Percentiles rank a stretch among this genome's conserved stretches.
Evolutionary conservation across 2,329 filamentous ascomycete genomes (phyloP).

Genomic region (Colletotrichum acutatum): DNA sequence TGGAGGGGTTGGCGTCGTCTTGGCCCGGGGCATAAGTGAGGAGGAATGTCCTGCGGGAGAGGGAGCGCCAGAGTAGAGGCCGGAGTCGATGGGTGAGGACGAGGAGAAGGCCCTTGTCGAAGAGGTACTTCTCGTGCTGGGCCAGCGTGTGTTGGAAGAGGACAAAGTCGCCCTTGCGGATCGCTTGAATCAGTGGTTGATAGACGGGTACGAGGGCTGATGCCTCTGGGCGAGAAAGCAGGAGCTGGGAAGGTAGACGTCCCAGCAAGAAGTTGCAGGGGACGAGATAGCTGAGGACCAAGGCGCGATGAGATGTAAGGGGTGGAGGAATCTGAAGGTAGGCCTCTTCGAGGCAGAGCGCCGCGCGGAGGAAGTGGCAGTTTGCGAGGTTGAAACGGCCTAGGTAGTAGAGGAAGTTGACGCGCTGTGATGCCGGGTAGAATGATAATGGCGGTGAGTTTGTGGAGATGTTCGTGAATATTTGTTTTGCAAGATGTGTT

Average conservation of each 20-base stretch:
- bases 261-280: slow-evolving; percentile 86
- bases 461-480: slow-evolving; percentile 88
- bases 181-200: slow-evolving; percentile 76
- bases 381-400: slow-evolving; percentile 90
- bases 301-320: slow-evolving; percentile 78
- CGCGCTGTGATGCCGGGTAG: slow-evolving; percentile 87
- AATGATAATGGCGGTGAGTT: slow-evolving; percentile 83
- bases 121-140: slow-evolving; percentile 76
- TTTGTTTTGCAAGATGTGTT: slow-evolving; percentile 84
- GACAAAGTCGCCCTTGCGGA: slow-evolving; percentile 79
- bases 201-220: slow-evolving; percentile 73
- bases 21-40: slow-evolving; percentile 79
- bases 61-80: slow-evolving; percentile 84
- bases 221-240: slow-evolving; percentile 79
- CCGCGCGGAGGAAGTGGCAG: slow-evolving; percentile 82
- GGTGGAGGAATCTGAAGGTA: slow-evolving; percentile 74
- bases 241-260: slow-evolving; percentile 76
- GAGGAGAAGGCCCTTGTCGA: slow-evolving; percentile 79
- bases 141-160: slow-evolving; percentile 78
- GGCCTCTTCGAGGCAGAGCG: slow-evolving; percentile 79
- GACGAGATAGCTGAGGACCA: slow-evolving; percentile 87
- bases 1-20: slow-evolving; percentile 49
- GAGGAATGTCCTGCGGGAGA: slow-evolving; percentile 82
- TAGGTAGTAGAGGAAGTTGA: slow-evolving; percentile 95
- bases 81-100: slow-evolving; percentile 82